Evolutionary conservation across 2,329 filamentous ascomycete genomes (phyloP).

Genomic region (Fusarium continuum): DNA sequence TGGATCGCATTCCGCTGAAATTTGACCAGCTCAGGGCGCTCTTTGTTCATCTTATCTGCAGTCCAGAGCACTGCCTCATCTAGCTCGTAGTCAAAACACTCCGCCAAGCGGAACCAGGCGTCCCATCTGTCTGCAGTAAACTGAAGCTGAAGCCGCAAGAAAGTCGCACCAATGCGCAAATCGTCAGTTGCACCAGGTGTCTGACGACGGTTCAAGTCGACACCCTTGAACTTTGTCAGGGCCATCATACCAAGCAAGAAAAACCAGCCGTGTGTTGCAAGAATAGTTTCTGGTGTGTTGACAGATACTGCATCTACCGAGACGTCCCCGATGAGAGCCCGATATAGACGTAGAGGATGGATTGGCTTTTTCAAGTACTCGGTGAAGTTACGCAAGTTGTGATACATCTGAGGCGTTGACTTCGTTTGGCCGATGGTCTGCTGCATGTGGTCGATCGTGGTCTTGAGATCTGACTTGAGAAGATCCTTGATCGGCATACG

Average conservation of each 20-base stretch:
- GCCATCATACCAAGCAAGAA: constrained; percentile 90
- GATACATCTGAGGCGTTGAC: constrained; percentile 79
- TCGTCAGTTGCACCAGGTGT: constrained; percentile 84
- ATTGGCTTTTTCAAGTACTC: constrained; percentile 85
- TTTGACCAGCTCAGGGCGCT: constrained; percentile 75
- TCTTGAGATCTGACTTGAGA: constrained; percentile 88
- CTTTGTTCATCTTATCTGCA: constrained; percentile 90
- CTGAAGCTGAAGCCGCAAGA: constrained; percentile 83
- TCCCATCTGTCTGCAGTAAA: constrained; percentile 86
- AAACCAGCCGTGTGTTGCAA: constrained; percentile 89
- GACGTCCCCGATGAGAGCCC: constrained; percentile 81
- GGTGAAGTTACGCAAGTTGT: constrained; percentile 85
- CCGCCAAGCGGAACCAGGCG: constrained; percentile 87
- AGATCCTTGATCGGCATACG: constrained; percentile 91
- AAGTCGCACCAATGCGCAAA: constrained; percentile 81
- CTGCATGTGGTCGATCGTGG: constrained; percentile 92
- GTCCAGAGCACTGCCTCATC: constrained; percentile 90
- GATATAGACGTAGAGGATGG: constrained; percentile 81
- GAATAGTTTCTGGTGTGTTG: constrained; percentile 71
- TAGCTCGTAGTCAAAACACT: constrained; percentile 87
- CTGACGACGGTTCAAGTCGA: constrained; percentile 76
- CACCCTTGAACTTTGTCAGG: constrained; percentile 80
- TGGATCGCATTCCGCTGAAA: constrained; percentile 85
- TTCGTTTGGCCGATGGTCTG: constrained; percentile 83
- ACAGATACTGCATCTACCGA: constrained; percentile 77